Evolutionary conservation across 768 basidiomycete genomes (phyloP).

Genomic region (Tremella yokohamensis): DNA sequence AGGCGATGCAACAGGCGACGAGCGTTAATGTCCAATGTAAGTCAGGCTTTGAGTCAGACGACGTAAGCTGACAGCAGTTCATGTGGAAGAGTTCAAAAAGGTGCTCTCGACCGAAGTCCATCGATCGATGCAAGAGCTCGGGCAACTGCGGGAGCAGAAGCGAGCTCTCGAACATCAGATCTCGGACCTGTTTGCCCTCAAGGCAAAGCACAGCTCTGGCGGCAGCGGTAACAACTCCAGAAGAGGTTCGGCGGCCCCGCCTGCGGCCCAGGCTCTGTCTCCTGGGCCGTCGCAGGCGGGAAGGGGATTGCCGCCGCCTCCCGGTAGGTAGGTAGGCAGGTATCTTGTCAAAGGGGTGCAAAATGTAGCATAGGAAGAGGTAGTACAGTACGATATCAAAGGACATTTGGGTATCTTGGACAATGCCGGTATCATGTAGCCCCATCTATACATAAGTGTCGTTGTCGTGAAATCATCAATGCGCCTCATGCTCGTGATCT

Average conservation of each 20-base stretch:
- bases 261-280: constrained; percentile 5
- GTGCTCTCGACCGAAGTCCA: constrained; percentile 71
- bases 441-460: too few relatives aligned
- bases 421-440: too few relatives aligned
- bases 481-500: too few relatives aligned
- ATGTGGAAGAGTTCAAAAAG: constrained; percentile 83
- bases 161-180: constrained; percentile 47
- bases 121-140: constrained; percentile 68
- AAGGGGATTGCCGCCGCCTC: constrained; percentile 20
- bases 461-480: too few relatives aligned
- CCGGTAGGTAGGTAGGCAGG: constrained; percentile 1
- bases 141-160: constrained; percentile 46
- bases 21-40: constrained; percentile 77
- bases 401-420: neutral
- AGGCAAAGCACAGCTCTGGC: constrained; percentile 41
- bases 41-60: neutral
- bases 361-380: constrained; percentile 2
- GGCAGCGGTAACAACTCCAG: constrained; percentile 25
- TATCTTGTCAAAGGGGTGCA: neutral
- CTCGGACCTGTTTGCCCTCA: constrained; percentile 49
- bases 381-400: neutral
- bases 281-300: neutral
- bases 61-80: constrained; percentile 55
- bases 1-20: constrained; percentile 93
- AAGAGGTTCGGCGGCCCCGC: constrained; percentile 11